A percentile compares a stretch with the other conserved stretches of the same genome.
These are phyloP conservation scores for Rhizophagus clarus DNA, from an alignment of 192 early-diverging fungal species.

Conservation along the genomic window DNA sequence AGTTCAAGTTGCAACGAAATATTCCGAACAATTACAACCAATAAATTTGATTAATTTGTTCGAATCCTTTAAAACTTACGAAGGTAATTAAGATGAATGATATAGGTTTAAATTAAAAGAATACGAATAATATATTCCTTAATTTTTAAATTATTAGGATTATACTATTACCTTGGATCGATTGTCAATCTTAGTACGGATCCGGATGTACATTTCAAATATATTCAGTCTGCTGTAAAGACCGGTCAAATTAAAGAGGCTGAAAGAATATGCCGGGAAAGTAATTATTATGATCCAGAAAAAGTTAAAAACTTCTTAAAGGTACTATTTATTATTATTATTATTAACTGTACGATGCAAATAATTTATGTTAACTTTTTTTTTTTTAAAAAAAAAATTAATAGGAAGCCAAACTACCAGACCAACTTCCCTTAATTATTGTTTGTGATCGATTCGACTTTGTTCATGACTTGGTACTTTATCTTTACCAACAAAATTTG, in stretches of 20 bases:
- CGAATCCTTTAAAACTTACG: constrained; percentile 87
- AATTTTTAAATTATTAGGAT: constrained; percentile 48
- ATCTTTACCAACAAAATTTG: constrained; percentile 91
- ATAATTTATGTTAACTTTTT: neutral
- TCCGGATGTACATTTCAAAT: constrained; percentile 96
- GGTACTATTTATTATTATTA: constrained; percentile 32
- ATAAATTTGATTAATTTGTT: constrained; percentile 89
- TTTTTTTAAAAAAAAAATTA: neutral
- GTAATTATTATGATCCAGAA: constrained; percentile 95
- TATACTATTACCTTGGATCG: constrained; percentile 97
- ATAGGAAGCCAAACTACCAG: constrained; percentile 87
- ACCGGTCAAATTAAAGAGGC: constrained; percentile 97
- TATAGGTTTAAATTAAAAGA: too few relatives aligned
- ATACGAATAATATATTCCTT: too few relatives aligned
- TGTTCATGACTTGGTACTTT: constrained; percentile 97
- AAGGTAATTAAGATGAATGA: constrained; percentile 52
- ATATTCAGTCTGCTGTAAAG: constrained; percentile 93
- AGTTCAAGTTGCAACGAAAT: constrained; percentile 95
- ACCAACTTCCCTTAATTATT: constrained; percentile 97
- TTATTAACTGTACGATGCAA: too few relatives aligned
- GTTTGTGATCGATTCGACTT: constrained; percentile 98
- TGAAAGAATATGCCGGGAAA: constrained; percentile 96
- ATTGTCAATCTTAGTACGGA: constrained; percentile 96
- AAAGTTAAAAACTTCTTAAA: constrained; percentile 99
- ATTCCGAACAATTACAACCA: constrained; percentile 92